Evolutionary conservation across 2,329 filamentous ascomycete species (phyloP), one percentile per base, ranked within the genome.

Genomic region (Aspergillus terreus): DNA sequence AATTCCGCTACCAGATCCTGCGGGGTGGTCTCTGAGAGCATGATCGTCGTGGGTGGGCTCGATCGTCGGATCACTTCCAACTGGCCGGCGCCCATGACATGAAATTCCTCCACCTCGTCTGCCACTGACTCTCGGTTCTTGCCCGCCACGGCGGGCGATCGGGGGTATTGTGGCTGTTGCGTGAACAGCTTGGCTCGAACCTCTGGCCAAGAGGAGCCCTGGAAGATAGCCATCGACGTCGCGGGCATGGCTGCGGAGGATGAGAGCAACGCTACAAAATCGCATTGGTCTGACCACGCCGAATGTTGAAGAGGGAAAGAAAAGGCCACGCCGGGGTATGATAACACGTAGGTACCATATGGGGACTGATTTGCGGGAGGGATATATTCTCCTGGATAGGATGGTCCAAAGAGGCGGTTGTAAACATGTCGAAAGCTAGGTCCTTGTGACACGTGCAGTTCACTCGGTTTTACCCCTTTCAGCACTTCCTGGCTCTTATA

Each of bases 261-360:
- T 0, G 90, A 91, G 14, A 97, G 80, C 35, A 96, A 75, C 0
- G 90, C 87, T 27, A 96, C 91, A 56, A 95, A 91, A 65, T 97
- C 92, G 55, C 82, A 81, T 47, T 77, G 73, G 48, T 83, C 79
- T 1, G 88, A 89, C 78, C 90, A 96, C 19, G 85, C 82, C 1
- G 87, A 84, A 52, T 82, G 76, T 46, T 85, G 80, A 27, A 97
- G 77, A 0, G 90, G 85, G 59, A 99, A 99, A 35, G 88, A 92
- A 68, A 97, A 96, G 0, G 92, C 90, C 27, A 99, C 85, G 0
- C 94, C 94, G 1, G 92, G 92, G 71, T 96, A 99, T 1, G 92
- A 97, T 32, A 99, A 77, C 32, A 96, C 85, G 66, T 97, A 99
- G 19, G 84, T 87, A 14, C 92, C 92, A 52, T 79, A 75, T 14